Evolutionary conservation across 176 grass and related monocot species (phyloP).

Genomic region (Thinopyrum elongatum): DNA sequence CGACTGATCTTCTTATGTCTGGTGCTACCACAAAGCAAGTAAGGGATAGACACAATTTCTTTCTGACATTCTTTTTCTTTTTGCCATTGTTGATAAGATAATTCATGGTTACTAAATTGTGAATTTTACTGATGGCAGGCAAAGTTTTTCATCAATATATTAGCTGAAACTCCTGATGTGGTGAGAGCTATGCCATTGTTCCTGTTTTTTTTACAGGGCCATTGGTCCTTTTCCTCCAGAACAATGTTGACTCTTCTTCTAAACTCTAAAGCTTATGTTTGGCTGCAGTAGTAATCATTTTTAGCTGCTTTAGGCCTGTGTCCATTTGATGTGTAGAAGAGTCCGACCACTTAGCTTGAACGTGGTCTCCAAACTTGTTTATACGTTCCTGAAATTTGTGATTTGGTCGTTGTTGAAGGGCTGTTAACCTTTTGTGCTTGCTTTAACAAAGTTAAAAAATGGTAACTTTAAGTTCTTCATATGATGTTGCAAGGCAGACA

Average conservation of each 20-base stretch:
- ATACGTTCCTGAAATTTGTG: background rate
- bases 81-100: conserved; percentile 12
- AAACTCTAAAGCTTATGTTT: background rate
- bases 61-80: background rate
- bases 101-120: conserved; percentile 24
- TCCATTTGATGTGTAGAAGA: background rate
- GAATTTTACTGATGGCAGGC: conserved; percentile 51
- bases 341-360: conserved; percentile 4
- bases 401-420: background rate
- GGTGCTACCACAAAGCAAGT: conserved; percentile 99
- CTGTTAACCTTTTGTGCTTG: background rate
- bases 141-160: conserved; percentile 99
- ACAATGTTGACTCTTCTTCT: background rate
- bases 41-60: conserved; percentile 9
- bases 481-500: background rate
- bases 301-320: background rate
- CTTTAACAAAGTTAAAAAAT: conserved; percentile 10
- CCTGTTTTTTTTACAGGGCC: background rate
- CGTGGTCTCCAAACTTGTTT: background rate
- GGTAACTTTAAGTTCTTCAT: background rate
- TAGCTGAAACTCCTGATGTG: conserved; percentile 97
- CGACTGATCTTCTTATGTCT: conserved; percentile 98
- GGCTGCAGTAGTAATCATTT: background rate
- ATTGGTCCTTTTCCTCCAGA: background rate
- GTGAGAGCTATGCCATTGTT: conserved; percentile 47